Evolutionary conservation across 2,329 filamentous ascomycete species (phyloP).

Genomic region (Sclerotinia nivalis): DNA sequence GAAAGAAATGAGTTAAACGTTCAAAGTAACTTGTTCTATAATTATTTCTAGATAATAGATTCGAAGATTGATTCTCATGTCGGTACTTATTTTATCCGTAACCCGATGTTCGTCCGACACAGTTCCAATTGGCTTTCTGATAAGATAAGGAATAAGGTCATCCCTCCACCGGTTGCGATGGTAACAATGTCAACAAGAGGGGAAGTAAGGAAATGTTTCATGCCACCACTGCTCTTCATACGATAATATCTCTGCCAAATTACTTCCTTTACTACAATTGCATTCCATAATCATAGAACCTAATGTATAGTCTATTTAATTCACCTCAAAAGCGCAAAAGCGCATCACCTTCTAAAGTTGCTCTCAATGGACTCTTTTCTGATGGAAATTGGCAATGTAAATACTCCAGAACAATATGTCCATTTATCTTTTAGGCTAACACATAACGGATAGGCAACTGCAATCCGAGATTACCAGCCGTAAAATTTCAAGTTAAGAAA

Average conservation of each 20-base stretch:
- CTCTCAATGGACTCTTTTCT: slow-evolving; percentile 26
- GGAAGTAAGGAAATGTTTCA: background rate
- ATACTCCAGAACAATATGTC: background rate
- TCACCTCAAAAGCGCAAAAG: slow-evolving; percentile 22
- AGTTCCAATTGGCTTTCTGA: background rate
- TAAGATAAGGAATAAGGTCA: slow-evolving; percentile 5
- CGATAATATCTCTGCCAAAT: background rate
- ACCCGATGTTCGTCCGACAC: background rate
- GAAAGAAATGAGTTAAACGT: slow-evolving; percentile 8
- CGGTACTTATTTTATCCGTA: slow-evolving; percentile 4
- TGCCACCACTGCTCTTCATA: background rate
- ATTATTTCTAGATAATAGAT: slow-evolving; percentile 5
- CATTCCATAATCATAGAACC: background rate
- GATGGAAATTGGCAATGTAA: slow-evolving; percentile 26
- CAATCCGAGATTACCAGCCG: slow-evolving; percentile 24
- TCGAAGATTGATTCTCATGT: background rate
- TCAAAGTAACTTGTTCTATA: background rate
- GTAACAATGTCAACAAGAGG: slow-evolving; percentile 15
- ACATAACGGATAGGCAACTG: slow-evolving; percentile 23
- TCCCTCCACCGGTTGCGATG: slow-evolving; percentile 4
- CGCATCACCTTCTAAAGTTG: slow-evolving; percentile 5
- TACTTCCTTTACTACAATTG: background rate
- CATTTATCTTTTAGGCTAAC: too few species aligned
- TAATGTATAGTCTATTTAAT: slow-evolving; percentile 9
- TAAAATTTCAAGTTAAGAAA: slow-evolving; percentile 47